phyloP scores from a whole-genome alignment of 345 rosid species.

The Hirschfeldia incana region DNA sequence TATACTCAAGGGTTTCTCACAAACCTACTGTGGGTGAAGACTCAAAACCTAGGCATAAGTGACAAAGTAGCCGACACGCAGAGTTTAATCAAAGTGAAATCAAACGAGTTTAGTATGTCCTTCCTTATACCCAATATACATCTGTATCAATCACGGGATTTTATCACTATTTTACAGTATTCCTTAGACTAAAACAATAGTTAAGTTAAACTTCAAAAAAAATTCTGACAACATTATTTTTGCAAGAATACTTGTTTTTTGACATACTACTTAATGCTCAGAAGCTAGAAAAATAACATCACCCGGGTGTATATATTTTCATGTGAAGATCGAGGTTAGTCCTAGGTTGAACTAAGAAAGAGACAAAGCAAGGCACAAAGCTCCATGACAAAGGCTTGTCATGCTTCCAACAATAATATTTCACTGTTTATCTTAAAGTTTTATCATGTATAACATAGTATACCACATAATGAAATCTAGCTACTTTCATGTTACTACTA shows the following conservation, averaged over 20 bases:
- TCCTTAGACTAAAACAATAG: background rate
- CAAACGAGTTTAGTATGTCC: background rate
- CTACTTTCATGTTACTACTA: conserved; percentile 8
- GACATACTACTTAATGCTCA: background rate
- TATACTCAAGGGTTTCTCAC: background rate
- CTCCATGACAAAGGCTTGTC: conserved; percentile 27
- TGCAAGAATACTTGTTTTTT: background rate
- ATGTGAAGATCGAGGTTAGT: conserved; percentile 37
- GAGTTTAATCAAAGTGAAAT: background rate
- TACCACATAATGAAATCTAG: background rate
- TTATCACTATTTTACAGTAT: background rate
- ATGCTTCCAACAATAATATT: conserved; percentile 8
- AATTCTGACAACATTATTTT: background rate
- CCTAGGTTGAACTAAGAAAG: conserved; percentile 33
- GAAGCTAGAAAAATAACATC: conserved; percentile 9
- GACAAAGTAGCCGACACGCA: background rate
- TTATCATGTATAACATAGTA: background rate
- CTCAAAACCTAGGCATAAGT: background rate
- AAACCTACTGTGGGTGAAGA: background rate
- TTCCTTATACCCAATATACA: background rate
- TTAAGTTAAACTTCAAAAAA: background rate
- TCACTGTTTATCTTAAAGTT: conserved; percentile 1
- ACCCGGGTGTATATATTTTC: conserved; percentile 11
- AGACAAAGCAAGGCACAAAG: conserved; percentile 27
- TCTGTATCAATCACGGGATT: background rate